Evolutionary conservation across 345 rosid genomes (phyloP).

Genomic region (Lepidium aucheri): DNA sequence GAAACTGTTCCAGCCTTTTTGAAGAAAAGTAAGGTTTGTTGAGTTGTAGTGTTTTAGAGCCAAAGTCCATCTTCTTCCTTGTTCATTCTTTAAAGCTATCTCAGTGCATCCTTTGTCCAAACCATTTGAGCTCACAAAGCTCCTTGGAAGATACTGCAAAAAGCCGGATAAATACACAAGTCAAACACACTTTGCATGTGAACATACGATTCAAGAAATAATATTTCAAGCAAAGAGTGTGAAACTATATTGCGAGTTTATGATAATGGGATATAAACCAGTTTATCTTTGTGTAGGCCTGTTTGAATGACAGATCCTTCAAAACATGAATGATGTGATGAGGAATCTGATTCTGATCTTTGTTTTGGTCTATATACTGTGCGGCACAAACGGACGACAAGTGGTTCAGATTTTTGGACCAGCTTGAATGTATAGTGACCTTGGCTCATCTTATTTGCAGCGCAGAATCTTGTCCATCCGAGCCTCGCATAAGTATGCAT

Average conservation of each 20-base stretch:
- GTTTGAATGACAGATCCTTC: neutral
- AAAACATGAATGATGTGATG: neutral
- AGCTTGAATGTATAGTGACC: constrained; percentile 12
- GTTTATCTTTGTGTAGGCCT: neutral
- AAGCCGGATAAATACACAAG: neutral
- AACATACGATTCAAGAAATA: neutral
- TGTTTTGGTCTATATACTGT: neutral
- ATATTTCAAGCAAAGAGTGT: too few relatives aligned
- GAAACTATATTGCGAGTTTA: neutral
- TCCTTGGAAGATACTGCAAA: constrained; percentile 8
- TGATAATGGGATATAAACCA: neutral
- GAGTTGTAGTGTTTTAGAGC: neutral
- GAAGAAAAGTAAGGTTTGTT: neutral
- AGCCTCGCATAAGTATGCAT: neutral
- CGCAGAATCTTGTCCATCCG: constrained; percentile 21
- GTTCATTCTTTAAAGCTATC: constrained; percentile 3
- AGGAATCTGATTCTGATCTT: neutral
- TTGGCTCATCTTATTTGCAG: neutral
- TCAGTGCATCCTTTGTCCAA: neutral
- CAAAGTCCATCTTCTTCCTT: constrained; percentile 3
- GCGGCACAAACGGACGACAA: neutral
- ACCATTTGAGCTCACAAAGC: constrained; percentile 1
- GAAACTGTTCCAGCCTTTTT: constrained; percentile 18
- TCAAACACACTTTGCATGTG: neutral
- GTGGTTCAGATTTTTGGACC: neutral